Base-by-base conservation (phyloP, 1,139 yeast species). In the Yamadazyma epiphylla region DNA sequence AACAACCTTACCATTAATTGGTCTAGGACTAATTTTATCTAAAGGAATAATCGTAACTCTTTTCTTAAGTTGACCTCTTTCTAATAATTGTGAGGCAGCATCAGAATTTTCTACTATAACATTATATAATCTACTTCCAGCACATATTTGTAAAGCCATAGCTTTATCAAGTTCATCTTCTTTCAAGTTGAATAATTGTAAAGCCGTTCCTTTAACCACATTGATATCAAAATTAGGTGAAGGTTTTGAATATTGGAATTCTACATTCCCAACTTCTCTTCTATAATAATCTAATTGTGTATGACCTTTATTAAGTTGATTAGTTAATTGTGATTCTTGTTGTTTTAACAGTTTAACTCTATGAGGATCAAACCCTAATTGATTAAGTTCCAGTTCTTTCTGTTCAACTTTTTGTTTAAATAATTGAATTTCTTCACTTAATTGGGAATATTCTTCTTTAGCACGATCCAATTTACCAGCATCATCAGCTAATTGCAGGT, bases 41-140 rank as follows among this genome's bases (percentile, higher is more conserved):
- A 94, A 66, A 0, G 99, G 98, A 42, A 94, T 84, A 30, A 91
- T 83, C 0, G 97, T 91, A 5, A 88, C 94, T 38, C 97, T 73
- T 48, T 87, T 80, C 45, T 77, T 74, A 35, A 91, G 67, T 39
- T 77, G 76, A 6, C 97, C 97, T 24, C 67, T 68, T 45, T 88
- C 91, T 28, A 94, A 66, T 11, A 94, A 60, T 38, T 81, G 82
- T 0, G 95, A 72, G 6, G 95, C 98, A 5, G 87, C 82, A 15
- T 68, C 77, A 35, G 94, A 94, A 32, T 76, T 81, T 46, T 89
- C 96, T 20, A 94, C 98, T 30, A 94, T 88, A 23, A 94, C 88
- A 49, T 89, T 88, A 55, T 79, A 94, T 23, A 94, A 60, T 43
- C 94, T 70, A 3, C 91, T 94, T 28, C 98, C 98, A 4, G 97